Evolutionary conservation across 2,329 filamentous ascomycete species (phyloP).

Genomic region (Pyricularia pennisetigena): DNA sequence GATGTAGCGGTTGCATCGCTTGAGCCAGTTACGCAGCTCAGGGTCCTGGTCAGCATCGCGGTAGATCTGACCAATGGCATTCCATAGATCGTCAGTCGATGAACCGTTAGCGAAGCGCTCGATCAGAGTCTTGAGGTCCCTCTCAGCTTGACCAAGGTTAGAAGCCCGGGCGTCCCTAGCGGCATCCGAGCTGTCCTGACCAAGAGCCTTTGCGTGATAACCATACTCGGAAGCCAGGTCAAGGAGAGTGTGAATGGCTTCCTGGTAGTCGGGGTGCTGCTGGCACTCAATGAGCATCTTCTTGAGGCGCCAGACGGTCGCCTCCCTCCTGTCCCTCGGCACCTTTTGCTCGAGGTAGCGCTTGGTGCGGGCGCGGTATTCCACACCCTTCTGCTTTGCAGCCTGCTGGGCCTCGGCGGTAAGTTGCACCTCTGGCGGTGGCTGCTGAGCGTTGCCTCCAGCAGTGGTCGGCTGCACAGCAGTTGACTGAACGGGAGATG

Average conservation of each 20-base stretch:
- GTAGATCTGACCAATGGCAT: constrained; percentile 79
- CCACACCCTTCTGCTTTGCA: constrained; percentile 26
- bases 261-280: constrained; percentile 85
- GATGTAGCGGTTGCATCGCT: constrained; percentile 63
- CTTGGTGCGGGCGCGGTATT: constrained; percentile 36
- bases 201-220: constrained; percentile 58
- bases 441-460: neutral
- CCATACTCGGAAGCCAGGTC: constrained; percentile 77
- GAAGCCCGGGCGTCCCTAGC: constrained; percentile 61
- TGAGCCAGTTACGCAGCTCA: constrained; percentile 87
- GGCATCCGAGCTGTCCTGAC: constrained; percentile 54
- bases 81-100: constrained; percentile 76
- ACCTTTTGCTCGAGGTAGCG: constrained; percentile 81
- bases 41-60: constrained; percentile 75
- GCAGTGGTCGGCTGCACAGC: neutral
- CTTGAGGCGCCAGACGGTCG: constrained; percentile 86
- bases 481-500: neutral
- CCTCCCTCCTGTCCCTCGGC: constrained; percentile 84
- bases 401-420: constrained; percentile 48
- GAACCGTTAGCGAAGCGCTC: constrained; percentile 96
- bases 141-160: constrained; percentile 61
- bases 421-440: constrained; percentile 25
- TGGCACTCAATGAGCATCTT: constrained; percentile 98
- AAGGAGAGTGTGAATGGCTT: constrained; percentile 83
- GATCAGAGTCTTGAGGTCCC: constrained; percentile 75